A percentile compares a stretch with the other conserved stretches of the same genome.
phyloP scores from a whole-genome alignment of 495 filamentous ascomycete species.

The Neurospora sp. region DNA sequence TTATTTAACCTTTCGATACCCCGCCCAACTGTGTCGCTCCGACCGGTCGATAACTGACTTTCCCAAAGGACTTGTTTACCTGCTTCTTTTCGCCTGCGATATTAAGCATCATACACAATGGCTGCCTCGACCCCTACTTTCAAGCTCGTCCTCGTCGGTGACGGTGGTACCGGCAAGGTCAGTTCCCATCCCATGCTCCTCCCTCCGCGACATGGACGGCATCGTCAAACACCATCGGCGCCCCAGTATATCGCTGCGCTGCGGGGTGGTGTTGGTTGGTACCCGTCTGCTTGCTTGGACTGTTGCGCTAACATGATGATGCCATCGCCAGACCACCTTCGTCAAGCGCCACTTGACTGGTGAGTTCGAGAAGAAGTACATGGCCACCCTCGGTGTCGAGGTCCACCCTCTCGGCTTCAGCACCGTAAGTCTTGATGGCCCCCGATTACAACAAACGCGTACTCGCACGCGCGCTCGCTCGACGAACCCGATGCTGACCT shows the following conservation, averaged over 20 bases:
- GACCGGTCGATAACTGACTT: not conserved
- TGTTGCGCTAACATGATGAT: conserved; percentile 14
- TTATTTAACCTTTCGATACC: not conserved
- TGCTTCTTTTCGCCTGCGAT: conserved; percentile 10
- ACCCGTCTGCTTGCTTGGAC: not conserved
- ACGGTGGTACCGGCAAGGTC: conserved; percentile 99
- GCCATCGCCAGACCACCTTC: conserved; percentile 75
- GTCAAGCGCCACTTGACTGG: conserved; percentile 99
- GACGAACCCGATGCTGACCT: conserved; percentile 17
- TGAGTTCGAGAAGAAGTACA: conserved; percentile 99
- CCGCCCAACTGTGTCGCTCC: not conserved
- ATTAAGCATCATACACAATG: conserved; percentile 40
- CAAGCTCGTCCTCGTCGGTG: conserved; percentile 99
- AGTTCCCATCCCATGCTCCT: conserved; percentile 1
- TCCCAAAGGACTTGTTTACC: conserved; percentile 22
- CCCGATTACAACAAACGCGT: conserved; percentile 3
- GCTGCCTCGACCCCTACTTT: conserved; percentile 62
- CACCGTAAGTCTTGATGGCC: conserved; percentile 54
- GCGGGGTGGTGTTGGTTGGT: conserved; percentile 13
- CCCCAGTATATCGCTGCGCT: conserved; percentile 9
- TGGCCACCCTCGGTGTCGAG: conserved; percentile 98
- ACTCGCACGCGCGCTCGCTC: conserved; percentile 1
- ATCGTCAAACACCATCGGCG: conserved; percentile 4
- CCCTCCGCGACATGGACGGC: not conserved
- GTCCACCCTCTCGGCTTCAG: conserved; percentile 92